phyloP scores from a whole-genome alignment of 352 stramenopile genomes.

The Pilasporangium apinafurcum region DNA sequence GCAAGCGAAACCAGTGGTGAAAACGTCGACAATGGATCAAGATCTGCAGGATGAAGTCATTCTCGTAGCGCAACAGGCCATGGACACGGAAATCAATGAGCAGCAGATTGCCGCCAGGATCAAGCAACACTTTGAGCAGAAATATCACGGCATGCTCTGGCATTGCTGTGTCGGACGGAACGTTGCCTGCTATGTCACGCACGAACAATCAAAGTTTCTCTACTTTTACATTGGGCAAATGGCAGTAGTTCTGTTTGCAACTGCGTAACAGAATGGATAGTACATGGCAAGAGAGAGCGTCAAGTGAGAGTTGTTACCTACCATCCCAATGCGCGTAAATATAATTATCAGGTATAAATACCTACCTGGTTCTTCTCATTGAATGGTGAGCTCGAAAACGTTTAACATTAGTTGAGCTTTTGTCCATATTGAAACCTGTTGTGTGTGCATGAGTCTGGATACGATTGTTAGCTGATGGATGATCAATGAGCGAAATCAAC shows the following conservation, averaged over 20 bases:
- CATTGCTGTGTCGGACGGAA: slow-evolving; percentile 94
- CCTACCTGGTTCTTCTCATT: too few relatives aligned
- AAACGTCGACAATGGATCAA: slow-evolving; percentile 85
- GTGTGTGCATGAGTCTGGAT: too few relatives aligned
- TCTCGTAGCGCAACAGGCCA: slow-evolving; percentile 64
- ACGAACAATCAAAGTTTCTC: slow-evolving; percentile 93
- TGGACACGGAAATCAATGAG: slow-evolving; percentile 76
- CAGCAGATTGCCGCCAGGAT: slow-evolving; percentile 90
- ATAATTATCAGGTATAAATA: too few relatives aligned
- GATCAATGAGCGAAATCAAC: neutral
- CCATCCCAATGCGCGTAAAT: too few relatives aligned
- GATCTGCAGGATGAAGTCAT: slow-evolving; percentile 85
- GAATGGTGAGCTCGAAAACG: too few relatives aligned
- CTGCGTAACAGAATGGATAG: too few relatives aligned
- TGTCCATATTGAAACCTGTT: too few relatives aligned
- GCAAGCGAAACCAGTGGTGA: slow-evolving; percentile 79
- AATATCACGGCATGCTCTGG: slow-evolving; percentile 89
- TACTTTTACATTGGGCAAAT: slow-evolving; percentile 97
- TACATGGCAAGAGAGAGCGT: too few relatives aligned
- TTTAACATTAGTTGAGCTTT: too few relatives aligned
- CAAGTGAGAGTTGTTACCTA: too few relatives aligned
- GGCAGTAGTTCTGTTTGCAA: slow-evolving; percentile 90
- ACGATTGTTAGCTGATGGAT: too few relatives aligned
- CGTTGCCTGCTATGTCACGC: slow-evolving; percentile 92
- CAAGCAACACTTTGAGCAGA: slow-evolving; percentile 90